Evolutionary conservation across 1,284 basidiomycete genomes (phyloP), one percentile per base, ranked within the genome.

Genomic region (Volvariella volvacea): DNA sequence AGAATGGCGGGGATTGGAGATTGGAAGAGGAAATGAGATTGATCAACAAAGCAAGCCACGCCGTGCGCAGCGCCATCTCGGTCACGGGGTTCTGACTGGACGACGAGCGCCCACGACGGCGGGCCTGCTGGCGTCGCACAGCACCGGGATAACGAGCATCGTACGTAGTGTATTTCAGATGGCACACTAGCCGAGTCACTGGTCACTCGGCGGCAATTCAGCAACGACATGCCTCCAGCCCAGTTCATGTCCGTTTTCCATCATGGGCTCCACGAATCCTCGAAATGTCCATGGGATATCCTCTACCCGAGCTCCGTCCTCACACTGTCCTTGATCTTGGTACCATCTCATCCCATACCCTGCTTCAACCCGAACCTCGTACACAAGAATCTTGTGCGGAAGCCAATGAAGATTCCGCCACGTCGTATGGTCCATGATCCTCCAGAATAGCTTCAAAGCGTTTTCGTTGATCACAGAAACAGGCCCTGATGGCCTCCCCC

Each of bases 291-390:
- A 80, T 3, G 59, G 57, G n/a, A 52, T 43, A 36, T 44, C 40
- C 12, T 50, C 46, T 32, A 44, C 31, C 21, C 22, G 39, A 19
- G 8, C 4, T 8, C 22, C 16, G 10, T 15, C 21, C 30, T 15
- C 28, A 12, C 19, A 31, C 32, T 16, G 20, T n/a, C 15, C 17
- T 30, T 10, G 44, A 59, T 78, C 66, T 52, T 72, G 74, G 2
- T 74, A 73, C 78, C 79, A 81, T 9, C 79, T 64, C 76, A 81
- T 76, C 1, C 78, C 79, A 60, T 80, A 81, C 0, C 78, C 79
- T 45, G 74, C 74, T 4, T 58, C 51, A 16, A 78, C 70, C 42
- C 78, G 63, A 8, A 70, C 66, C 53, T 81, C 78, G 51, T 80
- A 81, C 22, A 78, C 76, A 43, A 81, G 53, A 14, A 79, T 62